Evolutionary conservation across 805 yeast genomes (phyloP).

Genomic region (Barnettozyma salicaria): DNA sequence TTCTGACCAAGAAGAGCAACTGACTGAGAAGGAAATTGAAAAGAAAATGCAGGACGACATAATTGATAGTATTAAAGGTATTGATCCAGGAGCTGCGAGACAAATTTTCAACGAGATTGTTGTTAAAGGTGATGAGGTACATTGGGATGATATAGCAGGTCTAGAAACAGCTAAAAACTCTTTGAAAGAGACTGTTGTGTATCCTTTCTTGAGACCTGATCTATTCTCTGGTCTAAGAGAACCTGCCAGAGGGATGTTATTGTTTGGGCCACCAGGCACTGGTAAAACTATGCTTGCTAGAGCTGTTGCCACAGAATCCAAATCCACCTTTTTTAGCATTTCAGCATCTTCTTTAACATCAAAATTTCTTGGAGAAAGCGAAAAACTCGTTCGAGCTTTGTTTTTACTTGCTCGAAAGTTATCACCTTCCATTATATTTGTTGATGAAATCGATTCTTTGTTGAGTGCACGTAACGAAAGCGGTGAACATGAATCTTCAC

Average conservation of each 20-base stretch:
- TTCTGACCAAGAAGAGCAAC: slow-evolving; percentile 21
- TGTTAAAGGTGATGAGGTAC: slow-evolving; percentile 86
- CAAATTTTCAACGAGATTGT: slow-evolving; percentile 88
- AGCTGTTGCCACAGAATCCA: slow-evolving; percentile 95
- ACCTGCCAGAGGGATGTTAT: slow-evolving; percentile 92
- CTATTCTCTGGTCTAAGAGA: slow-evolving; percentile 86
- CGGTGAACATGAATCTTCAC: slow-evolving; percentile 79
- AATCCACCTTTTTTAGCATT: slow-evolving; percentile 88
- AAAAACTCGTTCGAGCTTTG: slow-evolving; percentile 83
- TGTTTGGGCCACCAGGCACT: slow-evolving; percentile 98
- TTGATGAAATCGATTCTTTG: slow-evolving; percentile 93
- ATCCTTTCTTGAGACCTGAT: slow-evolving; percentile 93
- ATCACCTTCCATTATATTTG: slow-evolving; percentile 91
- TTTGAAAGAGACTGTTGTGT: slow-evolving; percentile 91
- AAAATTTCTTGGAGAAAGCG: slow-evolving; percentile 78
- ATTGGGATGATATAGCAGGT: slow-evolving; percentile 97
- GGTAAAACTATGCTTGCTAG: slow-evolving; percentile 97
- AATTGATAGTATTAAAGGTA: slow-evolving; percentile 45
- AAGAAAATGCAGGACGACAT: slow-evolving; percentile 30
- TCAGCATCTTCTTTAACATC: slow-evolving; percentile 89
- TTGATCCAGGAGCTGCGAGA: slow-evolving; percentile 71
- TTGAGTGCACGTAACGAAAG: slow-evolving; percentile 73
- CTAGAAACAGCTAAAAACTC: slow-evolving; percentile 81
- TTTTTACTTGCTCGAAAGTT: slow-evolving; percentile 79
- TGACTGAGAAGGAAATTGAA: slow-evolving; percentile 25